Conservation (phyloP, 768 basidiomycete genomes). For the Amanita thiersii region DNA sequence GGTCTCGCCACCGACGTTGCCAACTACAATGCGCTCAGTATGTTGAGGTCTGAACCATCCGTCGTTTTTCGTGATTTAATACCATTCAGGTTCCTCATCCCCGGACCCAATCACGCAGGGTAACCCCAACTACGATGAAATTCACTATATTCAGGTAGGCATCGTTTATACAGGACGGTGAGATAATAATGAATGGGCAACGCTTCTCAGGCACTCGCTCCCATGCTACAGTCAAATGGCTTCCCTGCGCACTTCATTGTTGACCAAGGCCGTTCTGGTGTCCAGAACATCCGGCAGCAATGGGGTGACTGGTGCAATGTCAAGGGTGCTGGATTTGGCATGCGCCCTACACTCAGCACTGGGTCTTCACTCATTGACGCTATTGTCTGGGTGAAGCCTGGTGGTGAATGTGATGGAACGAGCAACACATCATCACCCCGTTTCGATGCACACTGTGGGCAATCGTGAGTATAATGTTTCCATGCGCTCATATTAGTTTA, state of each 20-base stretch:
- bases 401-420: constrained; percentile 62
- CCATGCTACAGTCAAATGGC: constrained; percentile 30
- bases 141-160: constrained; percentile 46
- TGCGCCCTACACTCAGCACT: constrained; percentile 48
- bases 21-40: constrained; percentile 36
- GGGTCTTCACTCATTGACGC: constrained; percentile 47
- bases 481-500: no score
- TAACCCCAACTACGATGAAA: constrained; percentile 54
- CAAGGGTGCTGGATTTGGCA: constrained; percentile 54
- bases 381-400: constrained; percentile 62
- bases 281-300: constrained; percentile 47
- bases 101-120: constrained; percentile 58
- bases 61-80: constrained; percentile 18
- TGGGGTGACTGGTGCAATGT: constrained; percentile 73
- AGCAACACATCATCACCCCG: constrained; percentile 44
- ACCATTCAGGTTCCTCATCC: constrained; percentile 29
- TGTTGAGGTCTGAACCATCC: not conserved
- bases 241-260: constrained; percentile 60
- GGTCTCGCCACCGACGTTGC: constrained; percentile 55
- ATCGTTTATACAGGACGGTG: no score
- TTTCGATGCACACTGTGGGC: constrained; percentile 44
- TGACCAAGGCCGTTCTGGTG: constrained; percentile 58
- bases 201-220: constrained; percentile 34
- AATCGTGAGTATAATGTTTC: constrained; percentile 32
- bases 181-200: no score